A percentile compares a stretch with the other conserved stretches of the same genome.
These are phyloP conservation scores for Mortierella sp. DNA, from an alignment of 371 early-diverging fungal species.

Conservation along the genomic window DNA sequence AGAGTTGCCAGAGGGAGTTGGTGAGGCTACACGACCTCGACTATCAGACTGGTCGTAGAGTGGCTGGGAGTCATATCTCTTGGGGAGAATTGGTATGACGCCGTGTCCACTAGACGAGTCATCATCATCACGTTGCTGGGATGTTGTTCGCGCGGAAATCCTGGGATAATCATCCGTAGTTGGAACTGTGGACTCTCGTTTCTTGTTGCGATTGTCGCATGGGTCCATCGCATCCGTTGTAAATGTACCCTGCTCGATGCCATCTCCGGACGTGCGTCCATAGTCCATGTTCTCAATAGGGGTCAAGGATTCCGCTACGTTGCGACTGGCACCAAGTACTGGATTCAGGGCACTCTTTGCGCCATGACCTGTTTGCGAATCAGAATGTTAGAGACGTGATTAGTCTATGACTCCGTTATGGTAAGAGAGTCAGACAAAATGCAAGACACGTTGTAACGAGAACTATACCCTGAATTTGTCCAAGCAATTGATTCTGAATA, in stretches of 20 bases:
- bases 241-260: slow-evolving; percentile 8
- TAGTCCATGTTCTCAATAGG: background rate
- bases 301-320: slow-evolving; percentile 1
- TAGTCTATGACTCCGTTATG: too few species aligned
- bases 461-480: slow-evolving; percentile 41
- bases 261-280: slow-evolving; percentile 13
- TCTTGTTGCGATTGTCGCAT: slow-evolving; percentile 25
- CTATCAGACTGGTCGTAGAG: slow-evolving; percentile 1
- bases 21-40: slow-evolving; percentile 33
- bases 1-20: slow-evolving; percentile 50
- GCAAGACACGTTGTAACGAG: background rate
- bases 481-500: slow-evolving; percentile 41
- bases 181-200: slow-evolving; percentile 34
- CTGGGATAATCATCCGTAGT: slow-evolving; percentile 40
- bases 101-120: slow-evolving; percentile 22
- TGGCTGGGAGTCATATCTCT: slow-evolving; percentile 30
- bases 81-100: slow-evolving; percentile 13
- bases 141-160: slow-evolving; percentile 39
- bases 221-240: slow-evolving; percentile 19
- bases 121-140: slow-evolving; percentile 39
- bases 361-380: slow-evolving; percentile 10
- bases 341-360: slow-evolving; percentile 19
- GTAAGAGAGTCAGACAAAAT: too few species aligned
- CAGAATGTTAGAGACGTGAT: background rate
- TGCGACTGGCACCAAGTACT: slow-evolving; percentile 9